These are phyloP conservation scores for Circinella minor DNA, from an alignment of 371 early-diverging fungal species.

Conservation along the genomic window DNA sequence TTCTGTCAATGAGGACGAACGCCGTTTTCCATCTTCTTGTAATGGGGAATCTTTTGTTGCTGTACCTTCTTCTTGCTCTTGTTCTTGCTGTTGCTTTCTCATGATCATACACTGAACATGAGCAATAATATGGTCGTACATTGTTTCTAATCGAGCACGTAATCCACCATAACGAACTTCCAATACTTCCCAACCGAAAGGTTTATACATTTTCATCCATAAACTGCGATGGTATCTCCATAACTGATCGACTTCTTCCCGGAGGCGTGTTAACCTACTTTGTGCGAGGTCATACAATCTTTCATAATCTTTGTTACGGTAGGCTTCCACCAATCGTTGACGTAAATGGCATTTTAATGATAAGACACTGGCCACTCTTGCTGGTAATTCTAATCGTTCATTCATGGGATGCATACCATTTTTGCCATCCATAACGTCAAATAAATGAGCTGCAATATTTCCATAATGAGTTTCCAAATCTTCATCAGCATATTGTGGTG, in stretches of 20 bases:
- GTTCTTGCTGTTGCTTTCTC: constrained; percentile 29
- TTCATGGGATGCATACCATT: constrained; percentile 63
- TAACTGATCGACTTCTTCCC: constrained; percentile 68
- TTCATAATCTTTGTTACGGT: constrained; percentile 58
- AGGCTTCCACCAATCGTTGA: constrained; percentile 65
- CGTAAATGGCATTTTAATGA: constrained; percentile 74
- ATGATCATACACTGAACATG: constrained; percentile 52
- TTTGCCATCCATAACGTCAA: constrained; percentile 50
- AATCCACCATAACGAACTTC: constrained; percentile 86
- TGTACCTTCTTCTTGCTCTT: constrained; percentile 15
- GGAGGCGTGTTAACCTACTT: constrained; percentile 55
- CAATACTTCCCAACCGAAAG: constrained; percentile 86
- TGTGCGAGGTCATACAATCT: constrained; percentile 51
- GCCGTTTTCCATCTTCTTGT: neutral
- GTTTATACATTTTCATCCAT: constrained; percentile 81
- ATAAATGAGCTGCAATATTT: constrained; percentile 52
- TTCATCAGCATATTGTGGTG: constrained; percentile 74
- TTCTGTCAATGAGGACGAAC: constrained; percentile 15
- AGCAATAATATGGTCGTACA: constrained; percentile 74
- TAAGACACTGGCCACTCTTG: constrained; percentile 69
- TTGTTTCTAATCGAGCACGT: constrained; percentile 72
- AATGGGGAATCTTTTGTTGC: neutral
- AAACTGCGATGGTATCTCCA: constrained; percentile 81
- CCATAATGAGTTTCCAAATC: constrained; percentile 72
- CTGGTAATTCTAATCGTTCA: constrained; percentile 69